phyloP scores from a whole-genome alignment of 768 basidiomycete genomes.

The Xanthoconium purpureum region DNA sequence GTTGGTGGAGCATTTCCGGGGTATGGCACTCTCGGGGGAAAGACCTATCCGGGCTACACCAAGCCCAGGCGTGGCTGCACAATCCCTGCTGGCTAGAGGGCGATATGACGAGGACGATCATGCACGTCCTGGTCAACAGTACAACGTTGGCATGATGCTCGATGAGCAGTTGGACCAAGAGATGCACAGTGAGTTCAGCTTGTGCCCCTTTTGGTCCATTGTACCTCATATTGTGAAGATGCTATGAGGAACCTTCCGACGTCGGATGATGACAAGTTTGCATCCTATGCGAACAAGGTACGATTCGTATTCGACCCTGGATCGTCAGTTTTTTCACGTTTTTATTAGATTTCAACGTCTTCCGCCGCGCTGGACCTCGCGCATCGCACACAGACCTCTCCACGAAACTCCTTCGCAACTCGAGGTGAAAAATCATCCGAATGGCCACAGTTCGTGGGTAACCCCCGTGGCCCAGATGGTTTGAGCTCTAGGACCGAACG shows the following conservation, averaged over 20 bases:
- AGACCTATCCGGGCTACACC: slow-evolving; percentile 56
- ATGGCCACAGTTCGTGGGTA: slow-evolving; percentile 86
- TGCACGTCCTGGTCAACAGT: slow-evolving; percentile 56
- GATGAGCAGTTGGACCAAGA: slow-evolving; percentile 93
- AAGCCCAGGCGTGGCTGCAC: slow-evolving; percentile 47
- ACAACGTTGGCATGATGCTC: slow-evolving; percentile 85
- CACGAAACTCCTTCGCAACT: slow-evolving; percentile 54
- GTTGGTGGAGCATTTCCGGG: slow-evolving; percentile 70
- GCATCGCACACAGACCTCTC: slow-evolving; percentile 79
- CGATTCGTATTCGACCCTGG: slow-evolving; percentile 14
- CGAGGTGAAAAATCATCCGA: slow-evolving; percentile 79
- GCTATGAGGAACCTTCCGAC: slow-evolving; percentile 86
- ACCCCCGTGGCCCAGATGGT: slow-evolving; percentile 59
- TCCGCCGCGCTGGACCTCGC: slow-evolving; percentile 94
- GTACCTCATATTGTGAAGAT: slow-evolving; percentile 45
- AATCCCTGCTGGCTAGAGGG: slow-evolving; percentile 52
- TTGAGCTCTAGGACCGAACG: slow-evolving; percentile 55
- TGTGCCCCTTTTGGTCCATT: slow-evolving; percentile 5
- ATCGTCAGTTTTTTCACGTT: slow-evolving; percentile 3
- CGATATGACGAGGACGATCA: slow-evolving; percentile 60
- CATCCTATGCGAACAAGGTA: slow-evolving; percentile 65
- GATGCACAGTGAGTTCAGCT: slow-evolving; percentile 73
- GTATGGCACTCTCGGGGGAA: slow-evolving; percentile 66
- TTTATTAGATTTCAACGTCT: slow-evolving; percentile 67
- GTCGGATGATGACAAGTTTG: slow-evolving; percentile 86